These are phyloP conservation scores for Stephanodiscus triporus DNA, from an alignment of 108 stramenopile genomes.

Conservation along the genomic window DNA sequence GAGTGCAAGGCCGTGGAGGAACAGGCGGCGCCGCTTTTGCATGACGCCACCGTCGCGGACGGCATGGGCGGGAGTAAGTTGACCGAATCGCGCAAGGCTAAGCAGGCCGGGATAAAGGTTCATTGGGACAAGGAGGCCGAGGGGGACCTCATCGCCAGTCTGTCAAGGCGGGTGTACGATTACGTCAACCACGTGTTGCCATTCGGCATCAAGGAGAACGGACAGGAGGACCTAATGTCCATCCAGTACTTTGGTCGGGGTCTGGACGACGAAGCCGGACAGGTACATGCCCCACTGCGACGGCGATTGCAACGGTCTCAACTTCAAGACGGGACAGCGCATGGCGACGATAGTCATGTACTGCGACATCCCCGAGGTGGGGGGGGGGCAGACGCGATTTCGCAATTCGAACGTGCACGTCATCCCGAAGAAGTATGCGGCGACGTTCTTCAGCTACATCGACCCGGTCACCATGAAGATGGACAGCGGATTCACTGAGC, in stretches of 20 bases:
- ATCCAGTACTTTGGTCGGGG: constrained; percentile 91
- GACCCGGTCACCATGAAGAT: constrained; percentile 71
- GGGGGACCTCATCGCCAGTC: constrained; percentile 63
- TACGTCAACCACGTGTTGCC: constrained; percentile 79
- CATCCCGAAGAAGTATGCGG: constrained; percentile 73
- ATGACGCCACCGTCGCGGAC: constrained; percentile 83
- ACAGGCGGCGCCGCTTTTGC: constrained; percentile 57
- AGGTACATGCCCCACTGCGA: constrained; percentile 94
- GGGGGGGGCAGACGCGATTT: constrained; percentile 95
- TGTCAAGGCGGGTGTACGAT: constrained; percentile 77
- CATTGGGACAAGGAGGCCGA: constrained; percentile 63
- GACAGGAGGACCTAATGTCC: constrained; percentile 86
- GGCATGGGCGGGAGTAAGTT: constrained; percentile 76
- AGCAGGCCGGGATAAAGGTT: constrained; percentile 80
- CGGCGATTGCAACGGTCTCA: constrained; percentile 76
- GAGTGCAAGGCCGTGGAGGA: constrained; percentile 85
- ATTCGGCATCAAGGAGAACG: constrained; percentile 65
- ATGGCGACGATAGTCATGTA: constrained; percentile 97
- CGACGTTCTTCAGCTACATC: constrained; percentile 90
- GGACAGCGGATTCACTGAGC: constrained; percentile 85
- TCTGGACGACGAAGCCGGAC: constrained; percentile 76
- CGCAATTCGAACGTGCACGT: constrained; percentile 83
- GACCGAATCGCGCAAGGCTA: constrained; percentile 70
- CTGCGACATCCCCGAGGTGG: constrained; percentile 78
- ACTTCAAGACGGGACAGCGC: constrained; percentile 75